Conservation (phyloP, 331 rosid genomes). For the Stylosanthes scabra region DNA sequence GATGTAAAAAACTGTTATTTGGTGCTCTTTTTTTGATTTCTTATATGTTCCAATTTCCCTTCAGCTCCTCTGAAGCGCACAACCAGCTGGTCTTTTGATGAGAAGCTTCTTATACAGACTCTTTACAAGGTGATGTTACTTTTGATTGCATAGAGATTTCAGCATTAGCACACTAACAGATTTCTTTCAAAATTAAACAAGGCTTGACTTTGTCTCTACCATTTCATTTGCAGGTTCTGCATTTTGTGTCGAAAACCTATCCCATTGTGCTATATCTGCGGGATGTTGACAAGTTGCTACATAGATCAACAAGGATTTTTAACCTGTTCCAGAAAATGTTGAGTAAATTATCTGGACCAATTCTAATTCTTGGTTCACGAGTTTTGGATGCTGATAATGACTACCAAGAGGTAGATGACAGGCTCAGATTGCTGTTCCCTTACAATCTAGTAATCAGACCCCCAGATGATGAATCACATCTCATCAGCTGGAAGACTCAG, state of each 20-base stretch:
- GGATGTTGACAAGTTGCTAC: constrained; percentile 66
- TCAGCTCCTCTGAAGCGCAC: constrained; percentile 62
- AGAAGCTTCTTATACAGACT: constrained; percentile 74
- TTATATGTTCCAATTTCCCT: constrained; percentile 10
- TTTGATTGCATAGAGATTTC: constrained; percentile 11
- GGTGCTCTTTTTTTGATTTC: constrained; percentile 13
- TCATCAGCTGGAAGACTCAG: constrained; percentile 84
- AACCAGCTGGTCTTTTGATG: constrained; percentile 81
- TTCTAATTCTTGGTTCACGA: constrained; percentile 84
- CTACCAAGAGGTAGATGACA: constrained; percentile 65
- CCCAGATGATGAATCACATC: constrained; percentile 81
- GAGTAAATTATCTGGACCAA: constrained; percentile 72
- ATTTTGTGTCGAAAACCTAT: constrained; percentile 64
- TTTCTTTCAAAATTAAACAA: no score
- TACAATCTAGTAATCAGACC: constrained; percentile 82
- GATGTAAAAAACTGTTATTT: no score
- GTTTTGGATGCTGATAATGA: constrained; percentile 55
- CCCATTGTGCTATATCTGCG: constrained; percentile 80
- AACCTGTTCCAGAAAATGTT: constrained; percentile 77
- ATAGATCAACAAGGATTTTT: constrained; percentile 57
- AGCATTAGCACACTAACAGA: background rate
- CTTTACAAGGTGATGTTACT: constrained; percentile 66
- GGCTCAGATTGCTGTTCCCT: constrained; percentile 68
- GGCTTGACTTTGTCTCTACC: no score
- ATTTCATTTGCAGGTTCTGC: constrained; percentile 61